Percentiles rank a stretch among this genome's conserved stretches.
Conservation (phyloP, 2,329 filamentous ascomycete species). For the Parastagonospora nodorum region DNA sequence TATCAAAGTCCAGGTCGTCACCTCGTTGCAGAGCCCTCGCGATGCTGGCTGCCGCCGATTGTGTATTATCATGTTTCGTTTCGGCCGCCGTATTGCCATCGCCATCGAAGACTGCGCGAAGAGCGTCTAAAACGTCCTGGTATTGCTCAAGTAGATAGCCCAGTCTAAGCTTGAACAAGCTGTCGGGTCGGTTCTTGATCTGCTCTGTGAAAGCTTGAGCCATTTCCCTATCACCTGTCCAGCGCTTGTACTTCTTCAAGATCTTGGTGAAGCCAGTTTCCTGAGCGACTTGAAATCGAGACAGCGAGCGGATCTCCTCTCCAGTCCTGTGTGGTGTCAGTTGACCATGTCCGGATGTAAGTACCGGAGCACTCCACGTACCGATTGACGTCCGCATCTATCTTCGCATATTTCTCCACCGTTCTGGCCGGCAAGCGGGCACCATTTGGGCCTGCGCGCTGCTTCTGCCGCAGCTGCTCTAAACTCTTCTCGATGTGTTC, state of each 20-base stretch:
- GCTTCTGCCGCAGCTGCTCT: constrained; percentile 35
- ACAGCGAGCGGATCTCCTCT: constrained; percentile 72
- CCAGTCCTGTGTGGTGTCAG: constrained; percentile 58
- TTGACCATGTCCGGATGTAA: background rate
- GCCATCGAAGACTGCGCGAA: constrained; percentile 52
- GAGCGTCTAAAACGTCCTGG: constrained; percentile 51
- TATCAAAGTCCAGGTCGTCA: constrained; percentile 55
- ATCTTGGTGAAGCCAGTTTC: constrained; percentile 80
- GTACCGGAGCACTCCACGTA: constrained; percentile 19
- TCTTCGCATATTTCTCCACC: constrained; percentile 57
- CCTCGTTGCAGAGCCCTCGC: constrained; percentile 47
- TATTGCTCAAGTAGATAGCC: constrained; percentile 56
- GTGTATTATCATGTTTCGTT: constrained; percentile 17
- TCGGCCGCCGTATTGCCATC: constrained; percentile 20
- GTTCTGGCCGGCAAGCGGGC: constrained; percentile 48
- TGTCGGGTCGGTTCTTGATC: constrained; percentile 68
- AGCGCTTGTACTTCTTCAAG: constrained; percentile 86
- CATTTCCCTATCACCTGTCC: constrained; percentile 74
- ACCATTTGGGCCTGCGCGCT: constrained; percentile 9
- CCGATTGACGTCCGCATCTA: constrained; percentile 57
- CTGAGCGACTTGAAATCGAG: constrained; percentile 75
- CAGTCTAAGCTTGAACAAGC: constrained; percentile 73
- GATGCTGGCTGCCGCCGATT: constrained; percentile 42
- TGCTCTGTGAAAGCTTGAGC: constrained; percentile 69
- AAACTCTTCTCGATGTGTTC: constrained; percentile 49